Evolutionary conservation across 169 alveolate species (phyloP), one percentile per base, ranked within the genome.

Genomic region (Cryptosporidium ubiquitum): DNA sequence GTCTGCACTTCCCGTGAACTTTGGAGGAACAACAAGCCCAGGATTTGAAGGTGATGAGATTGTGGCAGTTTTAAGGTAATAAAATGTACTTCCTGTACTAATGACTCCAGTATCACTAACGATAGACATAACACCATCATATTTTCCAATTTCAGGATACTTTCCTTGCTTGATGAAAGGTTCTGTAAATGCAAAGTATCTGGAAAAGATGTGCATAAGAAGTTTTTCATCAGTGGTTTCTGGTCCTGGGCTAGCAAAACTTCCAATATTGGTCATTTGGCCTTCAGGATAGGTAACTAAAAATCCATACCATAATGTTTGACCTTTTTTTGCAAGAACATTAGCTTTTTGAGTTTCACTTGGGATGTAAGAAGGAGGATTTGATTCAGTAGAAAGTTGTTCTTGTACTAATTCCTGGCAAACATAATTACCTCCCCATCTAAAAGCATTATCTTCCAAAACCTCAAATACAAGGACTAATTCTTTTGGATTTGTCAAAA

Each of bases 361-460:
- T 60, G 89, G 89, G 10, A 79, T 47, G 7, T 42, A 44, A 4
- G 74, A 23, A 20, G 89, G 74, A n/a, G 74, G 20, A 35, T n/a
- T 52, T 0, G 85, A 37, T 20, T 74, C 86, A 10, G 61, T 57
- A 0, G 89, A 57, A 26, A 79, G 47, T 26, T 79, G 89, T 0
- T 29, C 73, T 31, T 79, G 89, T 18, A 79, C 89, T 37, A 79
- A 37, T 61, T 79, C 89, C 20, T 79, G 66, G 35, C 89, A 79
- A 10, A 79, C 18, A 31, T 79, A 79, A 23, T 79, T 58, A 10
- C 89, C 89, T 26, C 89, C 89, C 89, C 89, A 79, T 42, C 73
- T 79, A 33, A 79, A 79, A 33, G 1, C 52, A 40, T 79, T 64
- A 31, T 64, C 75, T 16, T 79, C 89, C 55, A 79, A 31, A 3